These are phyloP conservation scores for Aspergillus jensenii DNA, from an alignment of 2,329 filamentous ascomycete genomes.

Conservation along the genomic window DNA sequence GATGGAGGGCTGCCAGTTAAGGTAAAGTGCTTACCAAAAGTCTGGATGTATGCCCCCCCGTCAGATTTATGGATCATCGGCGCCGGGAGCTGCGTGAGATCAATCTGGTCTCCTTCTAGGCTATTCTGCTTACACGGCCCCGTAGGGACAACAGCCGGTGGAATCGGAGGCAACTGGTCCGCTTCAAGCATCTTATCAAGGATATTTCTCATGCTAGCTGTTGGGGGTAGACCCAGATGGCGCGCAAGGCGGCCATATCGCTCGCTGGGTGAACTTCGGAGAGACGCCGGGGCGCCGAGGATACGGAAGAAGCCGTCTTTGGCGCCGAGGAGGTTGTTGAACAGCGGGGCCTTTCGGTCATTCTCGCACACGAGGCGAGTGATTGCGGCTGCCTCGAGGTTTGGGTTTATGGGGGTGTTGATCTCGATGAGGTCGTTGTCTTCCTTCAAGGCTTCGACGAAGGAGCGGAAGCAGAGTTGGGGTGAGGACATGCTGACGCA, in stretches of 20 bases:
- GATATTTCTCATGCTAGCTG: constrained; percentile 39
- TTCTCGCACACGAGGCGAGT: constrained; percentile 38
- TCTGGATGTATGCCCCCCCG: constrained; percentile 53
- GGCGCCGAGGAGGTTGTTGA: constrained; percentile 52
- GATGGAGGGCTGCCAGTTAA: too few species aligned
- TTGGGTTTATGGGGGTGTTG: constrained; percentile 16
- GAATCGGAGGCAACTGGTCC: constrained; percentile 31
- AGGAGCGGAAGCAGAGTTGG: constrained; percentile 17
- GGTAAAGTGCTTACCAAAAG: constrained; percentile 28
- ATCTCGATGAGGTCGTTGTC: constrained; percentile 21
- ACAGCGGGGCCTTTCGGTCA: constrained; percentile 50
- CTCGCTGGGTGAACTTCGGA: constrained; percentile 33
- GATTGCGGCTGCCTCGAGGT: constrained; percentile 21
- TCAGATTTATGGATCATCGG: constrained; percentile 48
- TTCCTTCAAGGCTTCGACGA: constrained; percentile 18
- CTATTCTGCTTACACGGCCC: constrained; percentile 48
- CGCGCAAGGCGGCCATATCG: constrained; percentile 45
- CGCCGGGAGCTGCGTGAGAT: constrained; percentile 44
- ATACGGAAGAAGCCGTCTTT: constrained; percentile 50
- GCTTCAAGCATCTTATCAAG: constrained; percentile 44
- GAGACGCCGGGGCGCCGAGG: constrained; percentile 45
- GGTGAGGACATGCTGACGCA: not conserved
- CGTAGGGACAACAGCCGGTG: constrained; percentile 32
- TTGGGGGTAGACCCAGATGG: constrained; percentile 43
- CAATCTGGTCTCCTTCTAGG: constrained; percentile 41